These are phyloP conservation scores for Pholiota adiposa DNA, from an alignment of 1,284 basidiomycete species.

Conservation along the genomic window DNA sequence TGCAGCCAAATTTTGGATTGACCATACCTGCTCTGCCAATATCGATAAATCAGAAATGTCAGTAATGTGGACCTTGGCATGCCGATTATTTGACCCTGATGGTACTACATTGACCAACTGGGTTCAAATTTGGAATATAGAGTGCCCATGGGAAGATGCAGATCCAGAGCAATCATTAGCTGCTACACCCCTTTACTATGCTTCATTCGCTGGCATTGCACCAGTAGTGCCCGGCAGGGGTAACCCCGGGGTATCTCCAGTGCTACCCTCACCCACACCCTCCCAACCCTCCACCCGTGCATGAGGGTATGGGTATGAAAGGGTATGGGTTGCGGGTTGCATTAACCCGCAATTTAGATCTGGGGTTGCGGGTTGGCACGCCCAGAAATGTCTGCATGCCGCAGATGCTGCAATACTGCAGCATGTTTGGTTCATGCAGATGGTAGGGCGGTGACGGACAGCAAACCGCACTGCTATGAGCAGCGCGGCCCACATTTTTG, in stretches of 20 bases:
- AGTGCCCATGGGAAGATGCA: background rate
- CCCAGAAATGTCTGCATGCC: too few relatives aligned
- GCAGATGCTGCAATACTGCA: too few relatives aligned
- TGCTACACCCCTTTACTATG: background rate
- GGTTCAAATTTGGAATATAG: background rate
- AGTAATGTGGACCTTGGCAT: background rate
- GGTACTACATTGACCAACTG: background rate
- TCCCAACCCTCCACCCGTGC: background rate
- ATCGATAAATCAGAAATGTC: too few relatives aligned
- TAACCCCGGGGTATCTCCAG: background rate
- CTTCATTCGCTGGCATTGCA: background rate
- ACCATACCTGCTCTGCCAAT: background rate
- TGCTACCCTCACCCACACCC: too few relatives aligned
- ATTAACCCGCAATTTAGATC: too few relatives aligned
- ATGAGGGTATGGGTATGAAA: too few relatives aligned
- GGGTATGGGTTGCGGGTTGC: too few relatives aligned
- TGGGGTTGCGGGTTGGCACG: too few relatives aligned
- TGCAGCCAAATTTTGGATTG: background rate
- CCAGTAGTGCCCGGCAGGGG: background rate
- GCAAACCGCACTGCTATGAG: too few relatives aligned
- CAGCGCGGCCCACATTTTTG: too few relatives aligned
- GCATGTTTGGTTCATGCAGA: too few relatives aligned
- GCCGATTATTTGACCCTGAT: background rate
- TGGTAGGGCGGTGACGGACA: too few relatives aligned
- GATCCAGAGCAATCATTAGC: background rate